Conservation (phyloP, 305 asterid genomes). For the Plantago coronopus region DNA sequence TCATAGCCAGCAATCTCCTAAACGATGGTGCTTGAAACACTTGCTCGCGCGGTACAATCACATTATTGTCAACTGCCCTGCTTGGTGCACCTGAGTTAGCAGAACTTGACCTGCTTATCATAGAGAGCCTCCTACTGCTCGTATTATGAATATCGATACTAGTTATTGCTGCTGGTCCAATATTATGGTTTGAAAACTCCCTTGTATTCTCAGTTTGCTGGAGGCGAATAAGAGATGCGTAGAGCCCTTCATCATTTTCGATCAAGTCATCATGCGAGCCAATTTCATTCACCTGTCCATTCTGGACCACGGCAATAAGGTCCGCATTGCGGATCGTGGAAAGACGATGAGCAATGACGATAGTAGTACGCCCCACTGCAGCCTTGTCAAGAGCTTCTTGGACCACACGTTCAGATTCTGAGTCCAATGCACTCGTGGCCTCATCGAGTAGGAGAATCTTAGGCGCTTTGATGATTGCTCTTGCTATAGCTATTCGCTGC, state of each 20-base stretch:
- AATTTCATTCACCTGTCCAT: conserved; percentile 59
- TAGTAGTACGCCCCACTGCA: conserved; percentile 77
- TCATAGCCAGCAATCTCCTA: conserved; percentile 73
- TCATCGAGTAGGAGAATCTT: conserved; percentile 87
- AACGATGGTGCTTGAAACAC: conserved; percentile 62
- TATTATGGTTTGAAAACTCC: conserved; percentile 9
- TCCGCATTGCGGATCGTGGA: conserved; percentile 87
- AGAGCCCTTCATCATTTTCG: conserved; percentile 41
- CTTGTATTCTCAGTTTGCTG: conserved; percentile 43
- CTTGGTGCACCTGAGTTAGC: conserved; percentile 47
- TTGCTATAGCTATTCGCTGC: conserved; percentile 91
- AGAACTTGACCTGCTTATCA: conserved; percentile 62
- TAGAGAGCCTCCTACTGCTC: conserved; percentile 51
- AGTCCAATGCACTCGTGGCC: conserved; percentile 93
- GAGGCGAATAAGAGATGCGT: conserved; percentile 60
- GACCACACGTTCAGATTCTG: conserved; percentile 76
- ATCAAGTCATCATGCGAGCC: conserved; percentile 72
- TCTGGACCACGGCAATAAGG: conserved; percentile 64
- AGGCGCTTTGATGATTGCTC: conserved; percentile 79
- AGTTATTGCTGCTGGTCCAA: conserved; percentile 23
- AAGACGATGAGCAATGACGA: conserved; percentile 84
- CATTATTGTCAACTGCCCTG: conserved; percentile 25
- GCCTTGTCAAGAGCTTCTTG: conserved; percentile 93
- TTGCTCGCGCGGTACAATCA: conserved; percentile 31
- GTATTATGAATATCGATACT: conserved; percentile 38